Evolutionary conservation across 2,329 filamentous ascomycete genomes (phyloP).

Genomic region (Sporothrix pallida): DNA sequence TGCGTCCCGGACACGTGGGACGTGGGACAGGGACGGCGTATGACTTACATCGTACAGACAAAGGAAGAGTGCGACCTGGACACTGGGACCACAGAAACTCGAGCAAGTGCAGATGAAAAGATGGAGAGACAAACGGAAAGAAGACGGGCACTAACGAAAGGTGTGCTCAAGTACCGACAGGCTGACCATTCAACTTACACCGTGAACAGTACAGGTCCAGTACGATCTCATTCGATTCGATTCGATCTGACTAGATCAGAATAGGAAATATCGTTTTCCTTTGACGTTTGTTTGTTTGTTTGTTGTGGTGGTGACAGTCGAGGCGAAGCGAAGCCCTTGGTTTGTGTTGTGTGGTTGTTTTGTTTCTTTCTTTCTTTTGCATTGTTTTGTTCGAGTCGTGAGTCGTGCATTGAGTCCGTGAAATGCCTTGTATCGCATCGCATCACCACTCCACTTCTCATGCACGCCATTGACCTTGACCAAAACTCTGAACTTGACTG

Average conservation of each 20-base stretch:
- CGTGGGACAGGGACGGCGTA: neutral
- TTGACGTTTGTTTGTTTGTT: neutral
- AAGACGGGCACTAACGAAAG: neutral
- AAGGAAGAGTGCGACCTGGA: too few species aligned
- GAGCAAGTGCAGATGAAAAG: slow-evolving; percentile 15
- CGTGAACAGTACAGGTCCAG: neutral
- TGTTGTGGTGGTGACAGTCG: slow-evolving; percentile 2
- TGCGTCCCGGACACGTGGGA: slow-evolving; percentile 6
- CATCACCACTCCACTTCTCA: neutral
- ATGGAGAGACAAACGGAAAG: neutral
- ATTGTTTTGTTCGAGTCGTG: neutral
- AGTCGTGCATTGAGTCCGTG: neutral
- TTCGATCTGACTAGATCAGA: neutral
- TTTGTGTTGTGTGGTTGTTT: neutral
- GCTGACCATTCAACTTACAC: slow-evolving; percentile 20
- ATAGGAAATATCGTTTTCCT: neutral
- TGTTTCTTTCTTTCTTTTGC: neutral
- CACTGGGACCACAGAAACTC: too few species aligned
- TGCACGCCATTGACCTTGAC: neutral
- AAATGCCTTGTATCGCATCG: neutral
- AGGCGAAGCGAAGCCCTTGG: neutral
- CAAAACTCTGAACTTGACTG: neutral
- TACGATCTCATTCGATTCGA: neutral
- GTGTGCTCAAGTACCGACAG: neutral
- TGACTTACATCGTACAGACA: too few species aligned